Conservation (phyloP, 2,329 filamentous ascomycete genomes). For the Xylaria multiplex region DNA sequence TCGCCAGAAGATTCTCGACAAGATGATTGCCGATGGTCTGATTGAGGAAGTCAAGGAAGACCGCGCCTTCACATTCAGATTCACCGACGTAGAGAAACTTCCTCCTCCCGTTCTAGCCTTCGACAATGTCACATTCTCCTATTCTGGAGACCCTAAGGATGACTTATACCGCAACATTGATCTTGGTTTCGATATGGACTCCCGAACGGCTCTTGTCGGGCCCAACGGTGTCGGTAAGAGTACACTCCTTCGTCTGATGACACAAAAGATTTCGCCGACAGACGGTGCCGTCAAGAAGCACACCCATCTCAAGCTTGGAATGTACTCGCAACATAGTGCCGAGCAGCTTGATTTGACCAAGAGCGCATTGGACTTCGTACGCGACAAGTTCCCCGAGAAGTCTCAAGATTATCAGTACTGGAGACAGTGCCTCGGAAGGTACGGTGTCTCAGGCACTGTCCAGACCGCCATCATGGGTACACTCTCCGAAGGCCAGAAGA, state of each 20-base stretch:
- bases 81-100: constrained; percentile 99
- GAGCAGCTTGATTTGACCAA: constrained; percentile 99
- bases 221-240: constrained; percentile 99
- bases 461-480: constrained; percentile 99
- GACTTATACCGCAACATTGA: constrained; percentile 97
- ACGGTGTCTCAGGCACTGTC: constrained; percentile 90
- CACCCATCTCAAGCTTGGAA: constrained; percentile 97
- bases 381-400: constrained; percentile 89
- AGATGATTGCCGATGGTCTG: constrained; percentile 99
- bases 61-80: constrained; percentile 95
- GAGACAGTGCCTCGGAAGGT: constrained; percentile 95
- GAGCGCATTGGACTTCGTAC: constrained; percentile 95
- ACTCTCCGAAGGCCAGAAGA: constrained; percentile 96
- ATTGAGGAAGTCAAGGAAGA: constrained; percentile 90
- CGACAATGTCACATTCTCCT: constrained; percentile 97
- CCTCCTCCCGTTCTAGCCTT: constrained; percentile 96
- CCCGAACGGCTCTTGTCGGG: constrained; percentile 93
- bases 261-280: constrained; percentile 89
- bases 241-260: constrained; percentile 95
- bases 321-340: constrained; percentile 98
- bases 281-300: constrained; percentile 85
- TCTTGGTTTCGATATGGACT: constrained; percentile 99
- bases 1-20: constrained; percentile 99
- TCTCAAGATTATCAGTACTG: constrained; percentile 99
- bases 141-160: constrained; percentile 88